Base-by-base conservation (phyloP, 2,329 filamentous ascomycete genomes). In the Colletotrichum higginsianum region DNA sequence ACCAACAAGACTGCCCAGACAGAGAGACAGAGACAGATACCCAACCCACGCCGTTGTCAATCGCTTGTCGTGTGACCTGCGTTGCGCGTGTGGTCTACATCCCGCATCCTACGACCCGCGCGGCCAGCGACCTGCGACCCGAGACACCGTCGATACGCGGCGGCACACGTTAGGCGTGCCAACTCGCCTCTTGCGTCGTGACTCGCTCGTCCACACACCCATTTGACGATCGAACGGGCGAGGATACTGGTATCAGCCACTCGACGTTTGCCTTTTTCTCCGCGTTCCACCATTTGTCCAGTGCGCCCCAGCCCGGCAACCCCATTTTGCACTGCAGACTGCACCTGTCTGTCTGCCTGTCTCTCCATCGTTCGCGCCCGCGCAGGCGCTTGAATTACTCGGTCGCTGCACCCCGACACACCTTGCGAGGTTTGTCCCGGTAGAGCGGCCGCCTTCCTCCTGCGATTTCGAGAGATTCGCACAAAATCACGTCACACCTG, bases 401-500 rank as follows among this genome's bases (percentile, higher is more conserved):
- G n/a, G 57, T 71, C 50, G 57, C 50, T 52, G 30, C 61, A 58
- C 63, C 47, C 62, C 67, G 61, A 66, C 53, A 16, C 18, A 57
- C 64, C 52, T 38, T 67, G 64, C 67, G 67, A 71, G 63, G 65
- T 55, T 49, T 63, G 68, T 71, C 68, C 68, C 16, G 21, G 68
- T 57, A 50, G 58, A 40, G 65, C 60, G 21, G 47, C 53, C 46
- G 42, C 40, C 49, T 44, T 53, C 12, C 26, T 46, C 2, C 18
- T n/a, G 23, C 38, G 65, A 68, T 72, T 64, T 72, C 69, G 65
- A 72, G 46, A 72, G 53, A 72, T 44, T 72, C 44, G 58, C 46
- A 23, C 42, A 60, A 68, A 69, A 72, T 55, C 69, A 72, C 69
- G 69, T 72, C 69, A 72, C 68, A 63, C 40, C 52, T 38, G 49